phyloP scores from a whole-genome alignment of 441 rosid genomes.

The Populus hybrid region DNA sequence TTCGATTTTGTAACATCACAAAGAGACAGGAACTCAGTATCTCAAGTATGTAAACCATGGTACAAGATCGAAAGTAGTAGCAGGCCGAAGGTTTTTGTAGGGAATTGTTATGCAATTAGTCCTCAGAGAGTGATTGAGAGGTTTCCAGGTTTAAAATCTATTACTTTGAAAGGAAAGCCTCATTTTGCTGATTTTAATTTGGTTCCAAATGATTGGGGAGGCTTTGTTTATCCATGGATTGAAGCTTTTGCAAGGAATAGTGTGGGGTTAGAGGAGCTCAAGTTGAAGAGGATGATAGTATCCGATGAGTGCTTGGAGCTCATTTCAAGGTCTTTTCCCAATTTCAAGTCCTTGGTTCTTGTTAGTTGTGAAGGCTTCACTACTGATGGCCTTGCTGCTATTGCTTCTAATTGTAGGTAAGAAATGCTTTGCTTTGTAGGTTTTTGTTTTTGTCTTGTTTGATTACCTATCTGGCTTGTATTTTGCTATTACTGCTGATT shows the following conservation, averaged over 20 bases:
- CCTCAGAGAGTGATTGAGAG: slow-evolving; percentile 63
- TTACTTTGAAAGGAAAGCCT: slow-evolving; percentile 87
- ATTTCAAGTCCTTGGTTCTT: slow-evolving; percentile 80
- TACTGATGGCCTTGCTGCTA: slow-evolving; percentile 81
- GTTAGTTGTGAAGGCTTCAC: slow-evolving; percentile 88
- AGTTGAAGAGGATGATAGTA: slow-evolving; percentile 87
- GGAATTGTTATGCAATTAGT: slow-evolving; percentile 73
- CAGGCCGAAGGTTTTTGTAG: slow-evolving; percentile 63
- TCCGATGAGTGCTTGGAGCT: slow-evolving; percentile 77
- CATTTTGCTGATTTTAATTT: slow-evolving; percentile 94
- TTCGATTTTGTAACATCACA: slow-evolving; percentile 67
- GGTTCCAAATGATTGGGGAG: slow-evolving; percentile 94
- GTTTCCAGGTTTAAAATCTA: slow-evolving; percentile 64
- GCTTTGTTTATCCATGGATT: slow-evolving; percentile 69
- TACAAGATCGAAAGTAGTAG: slow-evolving; percentile 70
- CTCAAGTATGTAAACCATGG: slow-evolving; percentile 86
- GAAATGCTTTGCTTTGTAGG: not conserved
- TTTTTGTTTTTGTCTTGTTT: not conserved
- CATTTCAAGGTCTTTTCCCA: slow-evolving; percentile 55
- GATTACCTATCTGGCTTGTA: not conserved
- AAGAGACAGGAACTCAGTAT: slow-evolving; percentile 72
- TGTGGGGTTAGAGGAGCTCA: slow-evolving; percentile 76
- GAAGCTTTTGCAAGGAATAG: slow-evolving; percentile 48
- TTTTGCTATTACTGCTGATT: not conserved
- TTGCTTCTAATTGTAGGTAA: slow-evolving; percentile 92